Evolutionary conservation across 305 asterid species (phyloP).

Genomic region (Fraxinus latifolia): DNA sequence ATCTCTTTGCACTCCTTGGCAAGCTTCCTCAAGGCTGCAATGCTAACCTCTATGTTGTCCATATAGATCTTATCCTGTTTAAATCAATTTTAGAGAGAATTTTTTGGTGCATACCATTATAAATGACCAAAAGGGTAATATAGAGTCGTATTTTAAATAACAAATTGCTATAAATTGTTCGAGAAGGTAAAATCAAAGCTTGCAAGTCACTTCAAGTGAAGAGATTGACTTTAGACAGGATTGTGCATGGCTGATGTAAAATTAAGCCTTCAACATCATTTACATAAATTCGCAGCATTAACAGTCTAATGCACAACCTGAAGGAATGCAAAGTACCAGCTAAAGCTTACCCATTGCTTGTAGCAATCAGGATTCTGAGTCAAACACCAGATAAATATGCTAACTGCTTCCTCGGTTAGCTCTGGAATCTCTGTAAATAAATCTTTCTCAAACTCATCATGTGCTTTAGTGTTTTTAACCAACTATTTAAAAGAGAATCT

Average conservation of each 20-base stretch:
- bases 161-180: background rate
- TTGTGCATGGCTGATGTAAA: background rate
- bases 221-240: background rate
- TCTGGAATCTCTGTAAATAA: constrained; percentile 54
- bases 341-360: constrained; percentile 70
- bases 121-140: background rate
- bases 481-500: background rate
- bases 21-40: constrained; percentile 31
- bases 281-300: background rate
- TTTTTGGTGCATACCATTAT: background rate
- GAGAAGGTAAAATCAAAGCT: background rate
- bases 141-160: background rate
- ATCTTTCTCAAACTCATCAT: constrained; percentile 10
- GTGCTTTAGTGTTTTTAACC: background rate
- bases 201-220: background rate
- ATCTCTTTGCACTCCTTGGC: constrained; percentile 27
- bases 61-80: constrained; percentile 33
- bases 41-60: constrained; percentile 39
- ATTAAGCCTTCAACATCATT: background rate
- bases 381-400: constrained; percentile 71
- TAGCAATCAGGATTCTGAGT: constrained; percentile 70
- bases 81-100: background rate
- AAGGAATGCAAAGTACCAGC: background rate
- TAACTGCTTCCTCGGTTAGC: constrained; percentile 59
- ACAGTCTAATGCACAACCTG: background rate